Evolutionary conservation across 2,329 filamentous ascomycete species (phyloP), one percentile per base, ranked within the genome.

Genomic region (Allantophomopsis lycopodina): DNA sequence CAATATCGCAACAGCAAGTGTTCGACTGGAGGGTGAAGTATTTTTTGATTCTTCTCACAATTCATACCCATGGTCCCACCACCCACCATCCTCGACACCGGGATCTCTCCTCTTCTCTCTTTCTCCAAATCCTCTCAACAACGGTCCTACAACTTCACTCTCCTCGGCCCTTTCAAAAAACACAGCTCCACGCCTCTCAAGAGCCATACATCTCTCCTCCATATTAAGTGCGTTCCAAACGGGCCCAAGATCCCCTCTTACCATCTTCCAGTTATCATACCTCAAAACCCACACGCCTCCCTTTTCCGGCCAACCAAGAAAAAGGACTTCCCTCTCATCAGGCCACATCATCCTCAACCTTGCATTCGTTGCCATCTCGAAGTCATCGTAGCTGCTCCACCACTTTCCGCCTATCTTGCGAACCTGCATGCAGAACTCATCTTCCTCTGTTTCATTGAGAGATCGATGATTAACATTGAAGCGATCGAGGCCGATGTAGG

Each of bases 131-230:
- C 42, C 39, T 2, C 37, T 30, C 32, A 47, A 20, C 20, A 45
- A 14, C 5, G 38, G 35, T 30, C 33, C 41, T 5, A 45, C 37
- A 32, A 10, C 36, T 32, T 43, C 41, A 15, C 41, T 38, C 15
- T 47, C 45, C 37, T 47, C 41, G 6, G 41, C 37, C 7, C 39
- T 40, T 32, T 39, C 20, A 33, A 38, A 45, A 21, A 28, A 47
- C 7, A 36, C 32, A 11, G 35, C 45, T 4, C 43, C 45, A 12
- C 2, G 15, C 32, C 33, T 40, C 37, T 43, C 37, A 30, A 47
- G 30, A 21, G 41, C 45, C 21, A 37, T 39, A 34, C 37, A 42
- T 5, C 45, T 18, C 20, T 47, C 45, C 34, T 45, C 39, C 45
- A 42, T 45, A 16, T 18, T 43, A 20, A 32, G 14, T 12, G 43